A percentile compares a stretch with the other conserved stretches of the same genome.
phyloP scores from a whole-genome alignment of 2,329 filamentous ascomycete genomes.

The Fusarium penzigii region DNA sequence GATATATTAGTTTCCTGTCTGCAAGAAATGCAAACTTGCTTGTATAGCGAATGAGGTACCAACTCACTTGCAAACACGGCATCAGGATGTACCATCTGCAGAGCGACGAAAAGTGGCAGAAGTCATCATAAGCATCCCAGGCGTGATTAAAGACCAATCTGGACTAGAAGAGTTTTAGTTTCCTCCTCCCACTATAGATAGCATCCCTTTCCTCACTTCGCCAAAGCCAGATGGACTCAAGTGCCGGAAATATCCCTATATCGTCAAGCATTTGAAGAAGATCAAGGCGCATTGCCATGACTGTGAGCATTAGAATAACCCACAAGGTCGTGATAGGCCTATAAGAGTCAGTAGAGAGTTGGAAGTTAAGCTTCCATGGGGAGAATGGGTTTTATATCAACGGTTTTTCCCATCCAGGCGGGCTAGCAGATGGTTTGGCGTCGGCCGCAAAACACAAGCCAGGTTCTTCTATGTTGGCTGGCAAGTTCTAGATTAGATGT shows the following conservation, averaged over 20 bases:
- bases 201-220: background rate
- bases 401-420: too few species aligned
- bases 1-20: background rate
- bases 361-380: too few species aligned
- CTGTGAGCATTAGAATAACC: background rate
- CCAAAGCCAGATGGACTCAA: background rate
- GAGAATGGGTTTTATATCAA: too few species aligned
- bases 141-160: too few species aligned
- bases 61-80: background rate
- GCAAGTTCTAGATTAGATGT: too few species aligned
- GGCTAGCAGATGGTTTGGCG: too few species aligned
- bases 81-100: background rate
- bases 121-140: background rate
- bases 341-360: too few species aligned
- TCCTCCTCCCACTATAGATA: background rate
- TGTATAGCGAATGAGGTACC: background rate
- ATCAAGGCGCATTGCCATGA: background rate
- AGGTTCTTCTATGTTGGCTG: too few species aligned
- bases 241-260: background rate
- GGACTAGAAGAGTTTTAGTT: too few species aligned
- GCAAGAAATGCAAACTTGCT: background rate
- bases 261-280: background rate
- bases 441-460: too few species aligned
- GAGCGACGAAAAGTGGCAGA: background rate
- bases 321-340: too few species aligned